Base-by-base conservation (phyloP, 2,329 filamentous ascomycete genomes). In the Aspergillus versicolor region DNA sequence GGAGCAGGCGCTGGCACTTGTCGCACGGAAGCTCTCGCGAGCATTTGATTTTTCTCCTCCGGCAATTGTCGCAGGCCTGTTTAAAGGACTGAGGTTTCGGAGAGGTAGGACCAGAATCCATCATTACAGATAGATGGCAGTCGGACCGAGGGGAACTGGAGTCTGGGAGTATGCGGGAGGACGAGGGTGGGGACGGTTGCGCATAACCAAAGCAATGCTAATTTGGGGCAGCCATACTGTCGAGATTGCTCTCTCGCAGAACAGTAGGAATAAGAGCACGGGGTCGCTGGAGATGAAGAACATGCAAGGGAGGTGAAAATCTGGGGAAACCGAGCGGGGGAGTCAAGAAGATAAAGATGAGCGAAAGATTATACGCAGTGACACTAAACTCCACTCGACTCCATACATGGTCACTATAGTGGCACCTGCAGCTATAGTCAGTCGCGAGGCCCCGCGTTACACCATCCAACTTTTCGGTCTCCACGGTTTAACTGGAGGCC, bases 11-110 rank as follows among this genome's bases (percentile, higher is more conserved):
- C 40, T 70, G 66, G 44, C 73, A 76, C 59, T 74, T 77, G 49
- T 78, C 73, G 61, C 75, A 78, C 2, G 75, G 75, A 13, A 65
- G 66, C 61, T 68, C 73, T 65, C 69, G 71, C 45, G 68, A 70
- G 56, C 75, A 78, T 66, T 75, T 78, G 54, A 78, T 74, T 56
- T 77, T 78, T 46, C 75, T 72, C 15, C 70, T 66, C 30, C 75
- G 70, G 64, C 75, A 78, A 53, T 75, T 75, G 53, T 76, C 73
- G 57, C 73, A 76, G 45, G 73, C 72, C 61, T 75, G 73, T 56
- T 74, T 75, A 22, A 58, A 56, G 22, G 65, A 49, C 44, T 67
- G 66, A 41, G 65, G 63, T 56, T 62, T 60, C 30, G 61, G 54
- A 32, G 61, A 51, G 45, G 38, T 52, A 46, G 54, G 53, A 52